These are phyloP conservation scores for Aphanomyces cochlioides DNA, from an alignment of 352 stramenopile genomes.

Conservation along the genomic window DNA sequence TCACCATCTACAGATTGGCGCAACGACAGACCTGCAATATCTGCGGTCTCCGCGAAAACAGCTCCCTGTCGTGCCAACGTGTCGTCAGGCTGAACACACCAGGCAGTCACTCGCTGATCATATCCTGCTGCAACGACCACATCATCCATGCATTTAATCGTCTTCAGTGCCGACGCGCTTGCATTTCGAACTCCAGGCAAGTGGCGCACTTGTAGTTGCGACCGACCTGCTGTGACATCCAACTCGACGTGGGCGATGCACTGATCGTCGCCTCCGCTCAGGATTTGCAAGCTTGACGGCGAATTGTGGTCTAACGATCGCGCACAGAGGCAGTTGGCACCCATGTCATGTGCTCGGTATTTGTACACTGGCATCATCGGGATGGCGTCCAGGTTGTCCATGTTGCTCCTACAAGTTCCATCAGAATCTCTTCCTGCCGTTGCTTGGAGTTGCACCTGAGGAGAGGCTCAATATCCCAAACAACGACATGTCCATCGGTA, in stretches of 20 bases:
- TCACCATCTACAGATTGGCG: constrained; percentile 18
- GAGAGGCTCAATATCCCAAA: constrained; percentile 58
- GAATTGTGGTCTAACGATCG: constrained; percentile 11
- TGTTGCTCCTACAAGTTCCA: too few species aligned
- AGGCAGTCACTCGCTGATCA: constrained; percentile 81
- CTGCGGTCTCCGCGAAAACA: constrained; percentile 71
- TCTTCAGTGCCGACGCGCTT: constrained; percentile 80
- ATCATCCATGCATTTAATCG: constrained; percentile 42
- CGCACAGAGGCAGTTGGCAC: constrained; percentile 65
- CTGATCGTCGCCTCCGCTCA: constrained; percentile 83
- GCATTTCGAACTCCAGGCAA: constrained; percentile 43
- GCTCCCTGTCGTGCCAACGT: constrained; percentile 52
- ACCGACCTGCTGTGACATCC: constrained; percentile 37
- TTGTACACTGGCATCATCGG: constrained; percentile 36
- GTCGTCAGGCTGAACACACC: constrained; percentile 34
- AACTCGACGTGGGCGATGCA: constrained; percentile 48
- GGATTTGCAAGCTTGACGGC: constrained; percentile 44
- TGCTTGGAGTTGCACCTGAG: constrained; percentile 26
- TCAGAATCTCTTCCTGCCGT: too few species aligned
- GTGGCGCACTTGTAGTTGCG: constrained; percentile 27
- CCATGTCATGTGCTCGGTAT: constrained; percentile 83
- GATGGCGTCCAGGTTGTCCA: too few species aligned
- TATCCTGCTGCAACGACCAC: constrained; percentile 70
- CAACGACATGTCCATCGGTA: constrained; percentile 72
- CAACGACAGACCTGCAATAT: constrained; percentile 67